Conservation (phyloP, 163 green algal genomes). For the Chlamydomonas reinhardtii region DNA sequence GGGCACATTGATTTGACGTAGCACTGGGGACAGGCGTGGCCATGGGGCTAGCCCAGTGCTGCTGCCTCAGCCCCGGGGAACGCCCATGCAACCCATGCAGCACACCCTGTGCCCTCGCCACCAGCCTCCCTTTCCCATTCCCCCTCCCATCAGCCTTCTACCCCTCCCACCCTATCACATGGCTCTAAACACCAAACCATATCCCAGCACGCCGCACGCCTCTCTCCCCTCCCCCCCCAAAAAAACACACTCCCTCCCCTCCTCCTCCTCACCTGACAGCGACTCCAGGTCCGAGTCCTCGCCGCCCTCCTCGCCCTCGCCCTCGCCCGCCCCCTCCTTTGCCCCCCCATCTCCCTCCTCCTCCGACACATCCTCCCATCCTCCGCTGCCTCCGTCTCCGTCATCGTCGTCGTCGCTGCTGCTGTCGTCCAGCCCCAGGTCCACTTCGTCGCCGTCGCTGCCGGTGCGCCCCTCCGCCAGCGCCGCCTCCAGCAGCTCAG, state of each 20-base stretch:
- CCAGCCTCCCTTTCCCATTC: too few relatives aligned
- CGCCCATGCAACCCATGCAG: too few relatives aligned
- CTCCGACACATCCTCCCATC: not conserved
- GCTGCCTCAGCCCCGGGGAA: too few relatives aligned
- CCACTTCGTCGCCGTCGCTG: conserved; percentile 68
- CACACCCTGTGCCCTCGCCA: too few relatives aligned
- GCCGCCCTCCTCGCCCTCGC: not conserved
- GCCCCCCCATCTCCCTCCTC: too few relatives aligned
- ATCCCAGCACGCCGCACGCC: not conserved
- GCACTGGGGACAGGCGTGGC: too few relatives aligned
- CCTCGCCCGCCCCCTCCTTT: conserved; percentile 34
- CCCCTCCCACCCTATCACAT: too few relatives aligned
- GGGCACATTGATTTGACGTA: too few relatives aligned
- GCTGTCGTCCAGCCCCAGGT: conserved; percentile 55
- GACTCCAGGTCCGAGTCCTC: conserved; percentile 50
- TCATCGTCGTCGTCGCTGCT: conserved; percentile 46
- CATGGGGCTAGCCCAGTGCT: too few relatives aligned
- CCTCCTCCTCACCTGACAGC: not conserved
- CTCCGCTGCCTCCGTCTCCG: conserved; percentile 40
- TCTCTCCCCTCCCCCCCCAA: conserved; percentile 8
- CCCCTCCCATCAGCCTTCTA: too few relatives aligned
- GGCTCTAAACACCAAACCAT: too few relatives aligned
- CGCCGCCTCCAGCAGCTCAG: conserved; percentile 88
- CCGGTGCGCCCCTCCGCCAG: conserved; percentile 49
- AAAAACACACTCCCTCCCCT: not conserved